A percentile compares a stretch with the other conserved stretches of the same genome.
phyloP scores from a whole-genome alignment of 31 red algal genomes.

The Asparagopsis taxiformis region DNA sequence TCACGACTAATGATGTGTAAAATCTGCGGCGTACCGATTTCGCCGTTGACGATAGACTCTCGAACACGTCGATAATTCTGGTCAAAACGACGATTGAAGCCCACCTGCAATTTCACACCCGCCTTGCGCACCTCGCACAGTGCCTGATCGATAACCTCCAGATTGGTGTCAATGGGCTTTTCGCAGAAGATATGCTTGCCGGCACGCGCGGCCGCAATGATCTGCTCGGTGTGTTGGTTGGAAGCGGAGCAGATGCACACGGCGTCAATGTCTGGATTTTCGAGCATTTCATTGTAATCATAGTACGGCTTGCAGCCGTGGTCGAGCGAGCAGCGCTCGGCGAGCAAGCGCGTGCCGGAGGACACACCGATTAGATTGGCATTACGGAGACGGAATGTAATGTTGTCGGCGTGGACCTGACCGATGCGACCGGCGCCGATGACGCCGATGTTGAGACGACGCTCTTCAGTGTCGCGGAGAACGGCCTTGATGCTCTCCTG shows the following conservation, averaged over 20 bases:
- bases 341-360: conserved; percentile 78
- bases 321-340: conserved; percentile 86
- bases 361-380: conserved; percentile 89
- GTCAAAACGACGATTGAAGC: conserved; percentile 98
- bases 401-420: conserved; percentile 97
- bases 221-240: conserved; percentile 90
- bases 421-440: conserved; percentile 95
- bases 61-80: conserved; percentile 84
- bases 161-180: conserved; percentile 93
- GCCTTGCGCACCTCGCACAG: conserved; percentile 83
- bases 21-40: conserved; percentile 95
- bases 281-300: conserved; percentile 87
- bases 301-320: conserved; percentile 89
- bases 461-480: conserved; percentile 16
- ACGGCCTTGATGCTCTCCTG: conserved; percentile 54
- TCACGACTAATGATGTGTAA: conserved; percentile 93
- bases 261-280: conserved; percentile 86
- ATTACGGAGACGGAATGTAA: conserved; percentile 83
- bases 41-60: conserved; percentile 67
- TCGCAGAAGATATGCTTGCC: conserved; percentile 99
- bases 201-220: conserved; percentile 92
- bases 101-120: conserved; percentile 96
- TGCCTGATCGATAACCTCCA: conserved; percentile 87
- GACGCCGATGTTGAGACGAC: conserved; percentile 68
- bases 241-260: conserved; percentile 97